These are phyloP conservation scores for Ocimum tenuiflorum DNA, from an alignment of 257 asterid genomes.

Conservation along the genomic window DNA sequence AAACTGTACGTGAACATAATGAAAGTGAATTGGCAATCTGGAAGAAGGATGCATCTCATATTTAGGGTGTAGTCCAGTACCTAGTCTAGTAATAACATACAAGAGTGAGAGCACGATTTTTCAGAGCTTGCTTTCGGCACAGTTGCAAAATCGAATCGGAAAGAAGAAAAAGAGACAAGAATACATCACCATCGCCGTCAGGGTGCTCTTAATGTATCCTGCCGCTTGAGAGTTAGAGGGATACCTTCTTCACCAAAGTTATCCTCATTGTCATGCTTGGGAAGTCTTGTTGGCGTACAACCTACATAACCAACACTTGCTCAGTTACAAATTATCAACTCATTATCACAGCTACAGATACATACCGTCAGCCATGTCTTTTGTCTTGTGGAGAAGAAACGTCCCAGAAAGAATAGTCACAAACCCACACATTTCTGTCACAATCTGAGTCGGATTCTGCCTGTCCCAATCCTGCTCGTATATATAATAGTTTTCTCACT, in stretches of 20 bases:
- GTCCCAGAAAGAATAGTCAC: slow-evolving; percentile 95
- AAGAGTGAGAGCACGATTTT: too few relatives aligned
- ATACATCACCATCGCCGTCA: background rate
- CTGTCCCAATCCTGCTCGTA: slow-evolving; percentile 96
- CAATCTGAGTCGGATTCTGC: slow-evolving; percentile 87
- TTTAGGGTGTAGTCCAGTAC: too few relatives aligned
- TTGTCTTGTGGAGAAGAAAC: slow-evolving; percentile 97
- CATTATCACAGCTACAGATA: background rate
- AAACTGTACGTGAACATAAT: too few relatives aligned
- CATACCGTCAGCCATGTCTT: slow-evolving; percentile 83
- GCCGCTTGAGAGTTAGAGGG: slow-evolving; percentile 75
- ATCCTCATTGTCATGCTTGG: slow-evolving; percentile 54
- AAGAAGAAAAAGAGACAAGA: too few relatives aligned
- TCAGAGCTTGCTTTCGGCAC: too few relatives aligned
- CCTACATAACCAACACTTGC: slow-evolving; percentile 31
- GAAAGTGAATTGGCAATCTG: too few relatives aligned
- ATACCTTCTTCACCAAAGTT: slow-evolving; percentile 75
- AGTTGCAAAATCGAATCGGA: too few relatives aligned
- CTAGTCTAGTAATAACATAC: too few relatives aligned
- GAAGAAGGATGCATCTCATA: too few relatives aligned
- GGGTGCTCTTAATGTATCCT: slow-evolving; percentile 57
- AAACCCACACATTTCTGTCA: slow-evolving; percentile 93
- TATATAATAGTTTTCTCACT: too few relatives aligned
- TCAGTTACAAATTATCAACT: too few relatives aligned
- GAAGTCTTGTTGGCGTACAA: slow-evolving; percentile 32